Evolutionary conservation across 148 eudicot genomes (phyloP).

Genomic region (Rhododendron vialii): DNA sequence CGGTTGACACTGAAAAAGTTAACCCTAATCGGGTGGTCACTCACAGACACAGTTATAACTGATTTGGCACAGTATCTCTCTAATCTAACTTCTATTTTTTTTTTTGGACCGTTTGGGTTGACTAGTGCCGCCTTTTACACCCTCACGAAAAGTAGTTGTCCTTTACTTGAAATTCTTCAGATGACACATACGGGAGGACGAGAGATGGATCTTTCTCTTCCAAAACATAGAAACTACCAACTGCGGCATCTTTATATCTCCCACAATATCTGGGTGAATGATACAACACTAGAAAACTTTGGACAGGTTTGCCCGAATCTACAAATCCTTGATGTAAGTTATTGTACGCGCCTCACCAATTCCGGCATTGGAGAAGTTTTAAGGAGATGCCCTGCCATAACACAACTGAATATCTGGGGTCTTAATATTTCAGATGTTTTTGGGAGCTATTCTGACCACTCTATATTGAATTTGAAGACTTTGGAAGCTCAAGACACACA

Average conservation of each 20-base stretch:
- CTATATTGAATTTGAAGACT: no score
- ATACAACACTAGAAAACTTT: background rate
- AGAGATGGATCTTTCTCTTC: background rate
- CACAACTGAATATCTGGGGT: rapidly evolving
- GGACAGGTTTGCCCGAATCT: background rate
- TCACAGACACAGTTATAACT: background rate
- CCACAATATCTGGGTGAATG: background rate
- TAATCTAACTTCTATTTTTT: no score
- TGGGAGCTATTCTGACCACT: no score
- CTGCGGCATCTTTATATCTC: background rate
- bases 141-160: background rate
- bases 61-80: background rate
- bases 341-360: no score
- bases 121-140: background rate
- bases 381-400: background rate
- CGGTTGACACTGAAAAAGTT: background rate
- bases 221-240: background rate
- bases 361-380: background rate
- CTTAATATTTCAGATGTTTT: no score
- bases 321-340: background rate
- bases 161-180: background rate
- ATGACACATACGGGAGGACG: background rate
- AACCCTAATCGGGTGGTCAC: background rate
- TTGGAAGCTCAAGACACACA: no score
- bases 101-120: background rate